Base-by-base conservation (phyloP, 495 filamentous ascomycete genomes). In the Lasiosphaeria ovina region DNA sequence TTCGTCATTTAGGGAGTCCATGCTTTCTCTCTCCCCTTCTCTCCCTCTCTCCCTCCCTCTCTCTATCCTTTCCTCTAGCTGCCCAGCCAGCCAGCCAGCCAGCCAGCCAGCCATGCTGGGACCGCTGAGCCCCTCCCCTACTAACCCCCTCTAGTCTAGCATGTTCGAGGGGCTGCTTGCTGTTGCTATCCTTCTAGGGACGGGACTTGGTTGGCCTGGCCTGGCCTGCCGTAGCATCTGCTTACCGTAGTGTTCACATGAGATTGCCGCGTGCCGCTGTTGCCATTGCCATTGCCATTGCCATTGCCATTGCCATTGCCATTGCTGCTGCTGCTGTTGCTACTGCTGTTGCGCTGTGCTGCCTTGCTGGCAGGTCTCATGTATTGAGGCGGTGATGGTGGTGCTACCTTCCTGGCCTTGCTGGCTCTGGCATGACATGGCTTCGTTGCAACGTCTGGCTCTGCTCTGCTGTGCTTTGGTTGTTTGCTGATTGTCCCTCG, bases 331-430 rank as follows among this genome's bases (percentile, higher is more conserved):
- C 24, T 24, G 24, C 24, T 24, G 24, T 24, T 24, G 24, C 24
- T 24, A 24, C 24, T 24, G 24, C 33, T 59, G 63, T 44, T 61
- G 60, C 16, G 63, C 59, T 62, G 50, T 59, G 51, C 59, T 69
- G 58, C 58, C 57, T 61, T 61, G 54, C 56, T 70, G 62, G 68
- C 61, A 65, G 54, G 60, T 64, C 55, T 66, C 60, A 60, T 45
- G 54, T 34, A 4, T 17, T 38, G 34, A 9, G 12, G 10, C 49
- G 10, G 49, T 9, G 31, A 31, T 55, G 53, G 35, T 45, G 16
- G 8, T 35, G 24, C 24, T 24, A 2, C 24, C 24, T 24, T 24
- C 24, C 2, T 24, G 24, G 24, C 24, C 24, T 24, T 24, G 24
- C 24, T 24, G 24, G 53, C 53, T 40, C 36, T 42, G 36, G 7